These are phyloP conservation scores for Phaffomyces antillensis DNA, from an alignment of 805 yeast genomes.

Conservation along the genomic window DNA sequence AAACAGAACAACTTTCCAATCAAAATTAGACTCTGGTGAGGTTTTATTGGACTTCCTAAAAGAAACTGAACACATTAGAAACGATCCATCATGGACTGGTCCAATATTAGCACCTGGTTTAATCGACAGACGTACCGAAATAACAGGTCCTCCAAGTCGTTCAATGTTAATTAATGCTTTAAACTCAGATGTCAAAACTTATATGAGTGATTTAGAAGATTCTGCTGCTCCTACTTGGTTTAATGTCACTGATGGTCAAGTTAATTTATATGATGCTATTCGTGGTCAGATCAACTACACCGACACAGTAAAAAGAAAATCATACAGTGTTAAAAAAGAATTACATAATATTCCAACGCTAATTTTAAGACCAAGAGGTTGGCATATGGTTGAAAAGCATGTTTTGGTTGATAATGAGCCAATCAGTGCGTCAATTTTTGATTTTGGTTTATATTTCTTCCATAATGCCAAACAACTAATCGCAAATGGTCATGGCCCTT, in stretches of 20 bases:
- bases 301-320: constrained; percentile 35
- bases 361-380: constrained; percentile 83
- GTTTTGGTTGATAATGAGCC: constrained; percentile 67
- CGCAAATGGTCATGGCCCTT: constrained; percentile 68
- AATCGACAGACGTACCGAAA: constrained; percentile 69
- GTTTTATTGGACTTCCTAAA: constrained; percentile 45
- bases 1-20: constrained; percentile 56
- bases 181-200: constrained; percentile 71
- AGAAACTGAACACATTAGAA: constrained; percentile 60
- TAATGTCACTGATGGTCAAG: constrained; percentile 75
- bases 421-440: constrained; percentile 72
- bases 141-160: constrained; percentile 82
- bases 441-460: constrained; percentile 71
- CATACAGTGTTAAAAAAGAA: constrained; percentile 29
- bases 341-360: constrained; percentile 54
- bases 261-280: constrained; percentile 67
- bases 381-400: constrained; percentile 78
- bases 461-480: constrained; percentile 64
- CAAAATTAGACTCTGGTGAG: constrained; percentile 44
- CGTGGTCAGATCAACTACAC: constrained; percentile 56
- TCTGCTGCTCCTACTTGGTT: constrained; percentile 84
- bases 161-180: constrained; percentile 80
- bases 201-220: constrained; percentile 84
- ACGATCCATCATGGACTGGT: constrained; percentile 72
- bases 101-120: constrained; percentile 67